Evolutionary conservation across 2,329 filamentous ascomycete genomes (phyloP).

Genomic region (Macrophomina tecta): DNA sequence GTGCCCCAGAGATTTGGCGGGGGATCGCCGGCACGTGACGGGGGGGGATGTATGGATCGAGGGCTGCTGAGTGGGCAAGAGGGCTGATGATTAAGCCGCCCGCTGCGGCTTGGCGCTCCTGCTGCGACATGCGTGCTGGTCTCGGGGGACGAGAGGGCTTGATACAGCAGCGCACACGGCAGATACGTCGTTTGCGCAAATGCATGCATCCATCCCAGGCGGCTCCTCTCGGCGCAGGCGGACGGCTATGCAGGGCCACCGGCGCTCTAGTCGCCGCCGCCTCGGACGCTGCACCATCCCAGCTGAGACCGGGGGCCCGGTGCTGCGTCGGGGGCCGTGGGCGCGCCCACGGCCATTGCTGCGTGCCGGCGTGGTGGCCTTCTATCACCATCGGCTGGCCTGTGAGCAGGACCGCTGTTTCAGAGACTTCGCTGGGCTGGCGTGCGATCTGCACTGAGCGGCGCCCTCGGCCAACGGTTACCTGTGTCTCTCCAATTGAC

Average conservation of each 20-base stretch:
- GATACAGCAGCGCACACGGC: background rate
- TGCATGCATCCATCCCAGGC: background rate
- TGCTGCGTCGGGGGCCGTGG: too few relatives aligned
- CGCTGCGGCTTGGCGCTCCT: background rate
- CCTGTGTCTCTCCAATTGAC: background rate
- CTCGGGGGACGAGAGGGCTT: background rate
- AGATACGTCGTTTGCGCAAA: background rate
- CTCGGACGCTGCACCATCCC: background rate
- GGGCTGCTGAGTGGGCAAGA: background rate
- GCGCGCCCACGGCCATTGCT: too few relatives aligned
- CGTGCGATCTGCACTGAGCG: background rate
- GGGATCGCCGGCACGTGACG: conserved; percentile 1
- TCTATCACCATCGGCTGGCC: background rate
- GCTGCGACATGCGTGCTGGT: background rate
- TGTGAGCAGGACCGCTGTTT: background rate
- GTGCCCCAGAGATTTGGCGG: background rate
- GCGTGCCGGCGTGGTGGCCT: background rate
- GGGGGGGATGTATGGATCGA: background rate
- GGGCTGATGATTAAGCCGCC: background rate
- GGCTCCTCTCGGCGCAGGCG: background rate
- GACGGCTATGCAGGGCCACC: background rate
- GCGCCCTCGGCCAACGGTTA: background rate
- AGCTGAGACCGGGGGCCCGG: too few relatives aligned
- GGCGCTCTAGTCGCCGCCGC: background rate
- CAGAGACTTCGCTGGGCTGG: background rate